Percentiles rank a stretch among this genome's conserved stretches.
Conservation (phyloP, 2,329 filamentous ascomycete species). For the Nigrograna mackinnonii region DNA sequence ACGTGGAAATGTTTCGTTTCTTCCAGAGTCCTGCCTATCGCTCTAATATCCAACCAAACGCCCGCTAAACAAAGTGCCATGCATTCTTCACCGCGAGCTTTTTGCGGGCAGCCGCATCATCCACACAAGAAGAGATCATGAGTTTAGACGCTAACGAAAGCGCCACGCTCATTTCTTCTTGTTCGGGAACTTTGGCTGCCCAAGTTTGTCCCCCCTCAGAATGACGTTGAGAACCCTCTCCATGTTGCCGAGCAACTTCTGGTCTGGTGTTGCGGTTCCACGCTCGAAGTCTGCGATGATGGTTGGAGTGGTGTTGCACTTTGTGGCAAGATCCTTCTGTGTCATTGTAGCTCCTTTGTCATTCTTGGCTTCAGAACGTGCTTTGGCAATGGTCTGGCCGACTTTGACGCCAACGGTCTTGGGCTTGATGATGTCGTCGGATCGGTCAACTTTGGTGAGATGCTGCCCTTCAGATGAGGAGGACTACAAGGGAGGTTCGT, state of each 20-base stretch:
- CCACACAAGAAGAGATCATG: too few species aligned
- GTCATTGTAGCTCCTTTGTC: conserved; percentile 76
- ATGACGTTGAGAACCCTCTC: conserved; percentile 87
- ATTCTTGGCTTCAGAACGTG: conserved; percentile 80
- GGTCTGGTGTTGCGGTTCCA: conserved; percentile 76
- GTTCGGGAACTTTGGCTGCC: conserved; percentile 75
- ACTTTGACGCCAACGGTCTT: conserved; percentile 81
- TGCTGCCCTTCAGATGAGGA: conserved; percentile 80
- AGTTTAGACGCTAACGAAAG: too few species aligned
- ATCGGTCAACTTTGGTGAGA: conserved; percentile 95
- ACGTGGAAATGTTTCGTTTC: too few species aligned
- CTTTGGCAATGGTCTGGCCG: conserved; percentile 78
- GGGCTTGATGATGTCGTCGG: conserved; percentile 96
- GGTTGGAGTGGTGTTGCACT: conserved; percentile 83
- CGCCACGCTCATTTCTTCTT: conserved; percentile 65
- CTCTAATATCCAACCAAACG: too few species aligned
- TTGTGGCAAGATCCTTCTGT: conserved; percentile 83
- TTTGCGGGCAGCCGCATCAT: too few species aligned
- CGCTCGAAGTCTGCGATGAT: conserved; percentile 86
- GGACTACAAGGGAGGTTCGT: conserved; percentile 10
- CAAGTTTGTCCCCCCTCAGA: conserved; percentile 83
- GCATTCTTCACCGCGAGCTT: too few species aligned
- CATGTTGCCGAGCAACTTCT: conserved; percentile 77
- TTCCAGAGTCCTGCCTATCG: too few species aligned
- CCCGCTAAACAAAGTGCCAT: too few species aligned